These are phyloP conservation scores for Ophiostoma montium DNA, from an alignment of 2,329 filamentous ascomycete species.

Conservation along the genomic window DNA sequence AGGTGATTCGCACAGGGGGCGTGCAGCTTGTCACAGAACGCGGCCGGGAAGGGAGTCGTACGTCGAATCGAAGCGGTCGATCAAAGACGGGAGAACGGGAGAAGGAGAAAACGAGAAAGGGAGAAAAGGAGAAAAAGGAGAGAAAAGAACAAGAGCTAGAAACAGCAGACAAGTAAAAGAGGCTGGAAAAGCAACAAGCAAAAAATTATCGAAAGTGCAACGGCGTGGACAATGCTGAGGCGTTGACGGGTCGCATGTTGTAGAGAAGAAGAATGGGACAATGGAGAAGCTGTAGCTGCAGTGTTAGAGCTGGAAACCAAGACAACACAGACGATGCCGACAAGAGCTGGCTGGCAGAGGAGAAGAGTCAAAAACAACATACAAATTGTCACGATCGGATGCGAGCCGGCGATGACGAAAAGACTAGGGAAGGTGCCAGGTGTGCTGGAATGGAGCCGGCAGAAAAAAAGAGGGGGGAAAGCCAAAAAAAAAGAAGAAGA, in stretches of 20 bases:
- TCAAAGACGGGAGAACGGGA: too few relatives aligned
- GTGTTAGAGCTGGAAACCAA: neutral
- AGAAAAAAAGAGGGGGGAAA: conserved; percentile 2
- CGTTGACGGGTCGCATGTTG: conserved; percentile 1
- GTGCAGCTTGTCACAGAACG: too few relatives aligned
- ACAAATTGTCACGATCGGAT: neutral
- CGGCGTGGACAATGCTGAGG: neutral
- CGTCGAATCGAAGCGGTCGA: too few relatives aligned
- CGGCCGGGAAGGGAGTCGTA: too few relatives aligned
- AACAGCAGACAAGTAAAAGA: neutral
- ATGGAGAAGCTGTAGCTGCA: neutral
- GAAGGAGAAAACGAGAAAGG: neutral
- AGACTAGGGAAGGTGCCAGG: neutral
- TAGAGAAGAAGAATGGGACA: neutral
- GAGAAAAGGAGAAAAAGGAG: neutral
- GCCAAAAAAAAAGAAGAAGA: neutral
- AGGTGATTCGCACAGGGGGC: too few relatives aligned
- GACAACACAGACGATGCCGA: neutral
- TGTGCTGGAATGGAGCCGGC: neutral
- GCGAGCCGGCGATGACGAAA: neutral
- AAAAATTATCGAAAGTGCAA: conserved; percentile 1
- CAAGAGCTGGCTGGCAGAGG: too few relatives aligned
- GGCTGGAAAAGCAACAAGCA: neutral
- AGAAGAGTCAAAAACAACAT: neutral
- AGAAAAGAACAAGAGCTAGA: neutral